phyloP scores from a whole-genome alignment of 768 basidiomycete genomes.

The Obba rivulosa region DNA sequence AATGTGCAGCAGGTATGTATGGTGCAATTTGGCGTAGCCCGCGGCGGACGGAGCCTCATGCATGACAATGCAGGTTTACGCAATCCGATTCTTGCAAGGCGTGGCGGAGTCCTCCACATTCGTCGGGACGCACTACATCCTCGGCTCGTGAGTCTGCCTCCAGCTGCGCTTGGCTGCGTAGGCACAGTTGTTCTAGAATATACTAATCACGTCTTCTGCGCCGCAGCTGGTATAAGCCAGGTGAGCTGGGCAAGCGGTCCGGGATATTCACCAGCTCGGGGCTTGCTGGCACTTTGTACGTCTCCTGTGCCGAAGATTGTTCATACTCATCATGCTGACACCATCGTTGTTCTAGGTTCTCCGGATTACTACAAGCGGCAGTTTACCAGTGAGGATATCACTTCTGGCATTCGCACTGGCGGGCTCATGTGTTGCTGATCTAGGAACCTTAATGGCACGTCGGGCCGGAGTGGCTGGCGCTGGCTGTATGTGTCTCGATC shows the following conservation, averaged over 20 bases:
- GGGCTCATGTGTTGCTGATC: not conserved
- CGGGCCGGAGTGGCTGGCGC: conserved; percentile 60
- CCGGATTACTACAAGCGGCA: conserved; percentile 58
- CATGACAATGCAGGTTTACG: conserved; percentile 43
- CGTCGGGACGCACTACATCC: conserved; percentile 67
- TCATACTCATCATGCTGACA: not conserved
- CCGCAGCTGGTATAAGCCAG: conserved; percentile 60
- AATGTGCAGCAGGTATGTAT: conserved; percentile 48
- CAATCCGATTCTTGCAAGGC: conserved; percentile 69
- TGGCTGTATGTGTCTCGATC: conserved; percentile 44
- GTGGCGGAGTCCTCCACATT: conserved; percentile 73
- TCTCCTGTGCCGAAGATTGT: not conserved
- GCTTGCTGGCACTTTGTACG: conserved; percentile 55
- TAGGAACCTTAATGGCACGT: conserved; percentile 48
- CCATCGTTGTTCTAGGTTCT: conserved; percentile 38
- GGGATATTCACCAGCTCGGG: conserved; percentile 69
- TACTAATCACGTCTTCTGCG: too few species aligned
- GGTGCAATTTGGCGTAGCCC: too few species aligned
- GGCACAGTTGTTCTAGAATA: not conserved
- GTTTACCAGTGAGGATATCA: conserved; percentile 44
- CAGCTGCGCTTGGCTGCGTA: not conserved
- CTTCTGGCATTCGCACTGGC: not conserved
- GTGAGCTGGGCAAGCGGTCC: conserved; percentile 67
- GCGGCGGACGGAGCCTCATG: too few species aligned
- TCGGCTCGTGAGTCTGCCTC: conserved; percentile 52